These are phyloP conservation scores for Pestalotiopsis sp. DNA, from an alignment of 2,329 filamentous ascomycete species.

Conservation along the genomic window DNA sequence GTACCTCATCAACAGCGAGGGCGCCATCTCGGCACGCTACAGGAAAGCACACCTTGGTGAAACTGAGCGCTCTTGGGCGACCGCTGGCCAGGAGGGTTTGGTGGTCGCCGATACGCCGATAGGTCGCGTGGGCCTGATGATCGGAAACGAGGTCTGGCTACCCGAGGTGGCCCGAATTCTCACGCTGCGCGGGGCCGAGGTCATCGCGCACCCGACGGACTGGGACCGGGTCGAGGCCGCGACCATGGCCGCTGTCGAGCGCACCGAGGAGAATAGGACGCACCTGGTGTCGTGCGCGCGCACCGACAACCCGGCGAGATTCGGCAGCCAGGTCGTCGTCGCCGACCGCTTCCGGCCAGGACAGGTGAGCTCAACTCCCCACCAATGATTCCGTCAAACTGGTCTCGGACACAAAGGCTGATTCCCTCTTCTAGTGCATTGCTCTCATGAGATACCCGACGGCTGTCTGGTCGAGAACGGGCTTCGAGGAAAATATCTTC, in stretches of 20 bases:
- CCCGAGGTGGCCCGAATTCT: conserved; percentile 5
- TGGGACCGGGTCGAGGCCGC: conserved; percentile 5
- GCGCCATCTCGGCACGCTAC: neutral
- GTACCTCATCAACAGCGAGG: neutral
- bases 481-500: conserved; percentile 7
- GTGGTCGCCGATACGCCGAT: conserved; percentile 2
- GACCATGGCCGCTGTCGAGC: conserved; percentile 5
- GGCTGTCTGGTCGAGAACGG: neutral
- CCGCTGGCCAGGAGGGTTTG: neutral
- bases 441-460: conserved; percentile 5
- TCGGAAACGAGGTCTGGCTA: conserved; percentile 4
- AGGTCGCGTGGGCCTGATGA: conserved; percentile 6
- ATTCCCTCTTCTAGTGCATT: neutral
- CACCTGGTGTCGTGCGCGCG: conserved; percentile 3
- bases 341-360: conserved; percentile 3
- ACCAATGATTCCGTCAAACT: neutral
- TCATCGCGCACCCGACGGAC: conserved; percentile 1
- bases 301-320: neutral
- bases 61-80: neutral
- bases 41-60: neutral
- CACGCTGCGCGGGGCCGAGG: conserved; percentile 1
- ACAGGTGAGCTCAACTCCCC: neutral
- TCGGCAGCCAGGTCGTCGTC: conserved; percentile 7
- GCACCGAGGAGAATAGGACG: conserved; percentile 3
- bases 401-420: neutral